Conservation (phyloP, 2,329 filamentous ascomycete genomes). For the Aspergillus sclerotialis region DNA sequence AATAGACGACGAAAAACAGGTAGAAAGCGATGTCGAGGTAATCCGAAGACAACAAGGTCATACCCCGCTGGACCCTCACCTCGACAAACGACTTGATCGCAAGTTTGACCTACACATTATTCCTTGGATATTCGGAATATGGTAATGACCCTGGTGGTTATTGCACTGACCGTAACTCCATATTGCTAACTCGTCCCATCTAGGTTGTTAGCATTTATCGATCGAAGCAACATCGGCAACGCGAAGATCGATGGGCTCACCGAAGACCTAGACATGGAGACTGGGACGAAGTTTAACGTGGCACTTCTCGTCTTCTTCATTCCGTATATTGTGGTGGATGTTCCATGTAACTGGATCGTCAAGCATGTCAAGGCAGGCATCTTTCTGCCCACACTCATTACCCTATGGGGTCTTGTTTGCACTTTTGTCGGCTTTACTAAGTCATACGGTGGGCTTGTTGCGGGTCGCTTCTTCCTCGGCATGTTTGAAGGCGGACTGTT, state of each 20-base stretch:
- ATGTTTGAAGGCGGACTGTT: slow-evolving; percentile 59
- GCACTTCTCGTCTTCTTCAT: slow-evolving; percentile 72
- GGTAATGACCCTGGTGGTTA: too few species aligned
- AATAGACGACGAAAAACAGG: too few species aligned
- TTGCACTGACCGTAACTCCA: too few species aligned
- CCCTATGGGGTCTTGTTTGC: slow-evolving; percentile 37
- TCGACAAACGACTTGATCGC: too few species aligned
- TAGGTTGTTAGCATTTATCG: too few species aligned
- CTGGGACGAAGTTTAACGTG: slow-evolving; percentile 57
- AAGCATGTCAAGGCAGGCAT: slow-evolving; percentile 18
- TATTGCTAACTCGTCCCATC: too few species aligned
- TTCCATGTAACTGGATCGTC: slow-evolving; percentile 54
- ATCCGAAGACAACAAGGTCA: too few species aligned
- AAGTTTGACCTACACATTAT: too few species aligned
- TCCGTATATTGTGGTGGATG: slow-evolving; percentile 57
- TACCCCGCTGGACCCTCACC: too few species aligned
- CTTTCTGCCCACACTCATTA: slow-evolving; percentile 22
- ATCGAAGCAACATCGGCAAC: slow-evolving; percentile 73
- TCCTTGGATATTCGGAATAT: too few species aligned
- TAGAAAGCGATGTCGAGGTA: too few species aligned
- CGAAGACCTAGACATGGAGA: slow-evolving; percentile 51
- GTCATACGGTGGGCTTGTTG: slow-evolving; percentile 27
- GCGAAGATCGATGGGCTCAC: slow-evolving; percentile 60
- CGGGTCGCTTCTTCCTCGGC: slow-evolving; percentile 51
- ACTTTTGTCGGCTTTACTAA: slow-evolving; percentile 21